Evolutionary conservation across 108 stramenopile species (phyloP).

Genomic region (Cyclotella baltica): DNA sequence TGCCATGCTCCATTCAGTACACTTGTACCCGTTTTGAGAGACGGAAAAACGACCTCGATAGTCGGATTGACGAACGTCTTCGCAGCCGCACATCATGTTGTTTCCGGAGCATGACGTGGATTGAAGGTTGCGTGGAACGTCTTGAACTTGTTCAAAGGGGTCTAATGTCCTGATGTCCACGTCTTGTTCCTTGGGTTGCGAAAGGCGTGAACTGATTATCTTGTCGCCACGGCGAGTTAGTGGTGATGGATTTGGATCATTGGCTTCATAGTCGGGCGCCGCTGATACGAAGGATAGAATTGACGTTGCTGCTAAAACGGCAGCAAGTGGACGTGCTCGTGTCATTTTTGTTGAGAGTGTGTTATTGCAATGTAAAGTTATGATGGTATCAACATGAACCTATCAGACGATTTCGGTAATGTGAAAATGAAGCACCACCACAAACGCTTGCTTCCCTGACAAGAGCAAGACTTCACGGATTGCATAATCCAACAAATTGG

Average conservation of each 20-base stretch:
- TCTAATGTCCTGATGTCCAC: neutral
- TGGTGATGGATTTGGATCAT: no score
- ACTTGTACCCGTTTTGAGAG: constrained; percentile 19
- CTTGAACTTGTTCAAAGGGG: neutral
- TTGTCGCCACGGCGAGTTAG: neutral
- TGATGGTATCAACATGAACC: no score
- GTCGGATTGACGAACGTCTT: constrained; percentile 20
- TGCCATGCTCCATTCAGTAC: constrained; percentile 30
- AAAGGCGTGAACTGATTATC: neutral
- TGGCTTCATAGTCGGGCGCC: neutral
- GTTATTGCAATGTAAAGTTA: no score
- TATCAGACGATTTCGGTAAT: no score
- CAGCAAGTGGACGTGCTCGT: neutral
- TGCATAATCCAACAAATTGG: no score
- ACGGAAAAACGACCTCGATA: constrained; percentile 23
- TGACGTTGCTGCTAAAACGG: neutral
- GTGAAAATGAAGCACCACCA: no score
- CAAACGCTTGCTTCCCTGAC: no score
- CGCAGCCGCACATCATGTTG: constrained; percentile 35
- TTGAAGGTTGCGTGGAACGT: neutral
- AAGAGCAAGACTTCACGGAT: no score
- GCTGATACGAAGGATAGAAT: constrained; percentile 1
- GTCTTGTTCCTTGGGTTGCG: neutral
- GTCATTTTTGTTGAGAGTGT: no score
- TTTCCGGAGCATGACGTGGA: constrained; percentile 5